A percentile compares a stretch with the other conserved stretches of the same genome.
Conservation (phyloP, 2,329 filamentous ascomycete genomes). For the Colletotrichum cuscutae region DNA sequence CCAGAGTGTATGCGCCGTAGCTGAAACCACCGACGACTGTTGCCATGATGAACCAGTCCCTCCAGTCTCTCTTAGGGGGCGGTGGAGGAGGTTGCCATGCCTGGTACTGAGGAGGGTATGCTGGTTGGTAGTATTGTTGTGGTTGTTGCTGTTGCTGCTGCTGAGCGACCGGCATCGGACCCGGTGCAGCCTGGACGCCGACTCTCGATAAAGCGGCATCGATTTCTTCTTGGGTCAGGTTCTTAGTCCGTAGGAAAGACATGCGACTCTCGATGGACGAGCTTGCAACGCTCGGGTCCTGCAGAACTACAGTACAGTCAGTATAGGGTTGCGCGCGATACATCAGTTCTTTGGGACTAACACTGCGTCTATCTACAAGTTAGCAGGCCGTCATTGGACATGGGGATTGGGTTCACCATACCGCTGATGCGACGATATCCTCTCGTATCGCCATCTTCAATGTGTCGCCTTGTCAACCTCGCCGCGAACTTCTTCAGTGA, state of each 20-base stretch:
- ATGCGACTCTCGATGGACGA: slow-evolving; percentile 94
- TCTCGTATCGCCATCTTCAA: slow-evolving; percentile 84
- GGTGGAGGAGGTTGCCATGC: slow-evolving; percentile 69
- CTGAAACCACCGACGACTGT: slow-evolving; percentile 91
- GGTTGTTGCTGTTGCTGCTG: slow-evolving; percentile 59
- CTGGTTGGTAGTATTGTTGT: slow-evolving; percentile 54
- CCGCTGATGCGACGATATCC: slow-evolving; percentile 88
- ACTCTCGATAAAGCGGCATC: slow-evolving; percentile 83
- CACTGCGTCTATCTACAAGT: slow-evolving; percentile 51
- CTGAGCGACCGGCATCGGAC: slow-evolving; percentile 52
- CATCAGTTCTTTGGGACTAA: slow-evolving; percentile 41
- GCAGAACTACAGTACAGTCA: slow-evolving; percentile 73
- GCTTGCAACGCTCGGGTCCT: slow-evolving; percentile 89
- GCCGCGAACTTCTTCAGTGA: slow-evolving; percentile 13
- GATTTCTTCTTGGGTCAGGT: slow-evolving; percentile 95
- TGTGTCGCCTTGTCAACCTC: slow-evolving; percentile 12
- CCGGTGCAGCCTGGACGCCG: slow-evolving; percentile 64
- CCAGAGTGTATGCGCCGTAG: slow-evolving; percentile 88
- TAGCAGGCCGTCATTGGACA: slow-evolving; percentile 1
- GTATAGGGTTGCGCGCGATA: background rate
- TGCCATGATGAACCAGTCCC: slow-evolving; percentile 99
- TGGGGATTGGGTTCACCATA: slow-evolving; percentile 52
- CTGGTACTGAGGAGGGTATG: slow-evolving; percentile 60
- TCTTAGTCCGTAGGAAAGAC: slow-evolving; percentile 94
- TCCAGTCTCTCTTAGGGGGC: slow-evolving; percentile 87